phyloP scores from a whole-genome alignment of 371 early-diverging fungal species.

The Rhizopus arrhizus region DNA sequence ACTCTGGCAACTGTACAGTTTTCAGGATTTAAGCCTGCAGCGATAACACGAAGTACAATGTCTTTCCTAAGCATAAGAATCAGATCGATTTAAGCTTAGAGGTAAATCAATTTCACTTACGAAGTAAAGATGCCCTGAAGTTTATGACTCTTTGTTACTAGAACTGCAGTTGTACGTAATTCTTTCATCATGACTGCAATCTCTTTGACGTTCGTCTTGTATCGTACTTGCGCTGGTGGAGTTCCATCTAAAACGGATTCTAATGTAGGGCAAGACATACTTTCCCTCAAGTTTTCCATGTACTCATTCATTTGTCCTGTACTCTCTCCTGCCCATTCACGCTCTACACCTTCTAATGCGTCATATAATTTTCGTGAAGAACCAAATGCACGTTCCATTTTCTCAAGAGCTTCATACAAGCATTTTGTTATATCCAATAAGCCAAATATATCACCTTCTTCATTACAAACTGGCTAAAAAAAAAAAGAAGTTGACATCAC shows the following conservation, averaged over 20 bases:
- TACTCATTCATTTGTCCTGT: slow-evolving; percentile 59
- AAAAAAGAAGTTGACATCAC: background rate
- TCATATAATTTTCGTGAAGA: slow-evolving; percentile 78
- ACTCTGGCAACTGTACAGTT: slow-evolving; percentile 89
- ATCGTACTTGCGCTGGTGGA: slow-evolving; percentile 73
- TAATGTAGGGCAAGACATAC: slow-evolving; percentile 88
- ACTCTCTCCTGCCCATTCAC: slow-evolving; percentile 54
- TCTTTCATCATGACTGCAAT: slow-evolving; percentile 90
- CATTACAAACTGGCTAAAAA: slow-evolving; percentile 62
- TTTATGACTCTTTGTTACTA: slow-evolving; percentile 78
- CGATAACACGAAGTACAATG: slow-evolving; percentile 90
- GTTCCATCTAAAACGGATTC: slow-evolving; percentile 75
- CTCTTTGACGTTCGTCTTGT: slow-evolving; percentile 84
- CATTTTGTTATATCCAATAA: slow-evolving; percentile 93
- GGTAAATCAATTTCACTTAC: slow-evolving; percentile 14
- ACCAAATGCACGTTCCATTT: slow-evolving; percentile 86
- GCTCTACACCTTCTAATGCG: slow-evolving; percentile 88
- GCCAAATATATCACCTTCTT: slow-evolving; percentile 87
- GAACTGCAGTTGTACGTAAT: slow-evolving; percentile 84
- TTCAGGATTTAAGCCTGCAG: slow-evolving; percentile 85
- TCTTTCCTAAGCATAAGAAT: slow-evolving; percentile 53
- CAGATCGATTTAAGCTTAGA: background rate
- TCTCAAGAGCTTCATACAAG: slow-evolving; percentile 88
- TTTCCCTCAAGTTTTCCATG: slow-evolving; percentile 72
- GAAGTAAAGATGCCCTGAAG: slow-evolving; percentile 88